Base-by-base conservation (phyloP, 1,284 basidiomycete genomes). In the Puccinia triticina region DNA sequence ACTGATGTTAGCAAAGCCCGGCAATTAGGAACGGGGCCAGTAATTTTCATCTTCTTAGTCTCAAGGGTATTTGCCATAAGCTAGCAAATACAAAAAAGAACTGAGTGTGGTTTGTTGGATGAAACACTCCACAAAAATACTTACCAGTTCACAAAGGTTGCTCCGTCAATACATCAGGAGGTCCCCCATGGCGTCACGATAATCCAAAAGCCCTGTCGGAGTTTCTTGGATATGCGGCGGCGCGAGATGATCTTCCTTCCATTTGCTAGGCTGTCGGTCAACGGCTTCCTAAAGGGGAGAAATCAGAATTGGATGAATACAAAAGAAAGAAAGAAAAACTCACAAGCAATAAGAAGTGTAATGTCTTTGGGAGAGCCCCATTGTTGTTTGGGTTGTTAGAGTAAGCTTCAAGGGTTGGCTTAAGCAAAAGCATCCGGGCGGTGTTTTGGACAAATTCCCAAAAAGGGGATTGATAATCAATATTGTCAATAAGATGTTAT, bases 281-380 rank as follows among this genome's bases (percentile, higher is more conserved):
- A 59, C 29, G 10, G 57, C 57, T 5, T 59, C n/a, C 57, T 59
- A 26, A 21, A 55, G 26, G 29, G 10, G 43, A 14, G 14, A 46
- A 46, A 8, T 8, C 8, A 46, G 43, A 46, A 46, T 14, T 46
- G 43, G 14, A 46, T 8, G 7, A 46, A 14, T 46, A 46, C 7
- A 46, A 46, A 46, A 7, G 8, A 46, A 46, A 46, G 14, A 7
- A 46, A 46, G 14, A 46, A 14, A 14, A 46, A 46, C 43, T 46
- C 14, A 46, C 43, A 46, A 46, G 43, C 14, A 14, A 8, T 26
- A 8, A 34, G 32, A 37, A 64, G 21, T 14, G 37, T 34, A 64
- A 18, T 8, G 61, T 64, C 21, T 64, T 64, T 8, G 61, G 61
- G 32, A 64, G 61, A 34, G 61, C 32, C 61, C 61, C 61, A 64